Evolutionary conservation across 2,329 filamentous ascomycete species (phyloP), one percentile per base, ranked within the genome.

Genomic region (Spiromastix sp.): DNA sequence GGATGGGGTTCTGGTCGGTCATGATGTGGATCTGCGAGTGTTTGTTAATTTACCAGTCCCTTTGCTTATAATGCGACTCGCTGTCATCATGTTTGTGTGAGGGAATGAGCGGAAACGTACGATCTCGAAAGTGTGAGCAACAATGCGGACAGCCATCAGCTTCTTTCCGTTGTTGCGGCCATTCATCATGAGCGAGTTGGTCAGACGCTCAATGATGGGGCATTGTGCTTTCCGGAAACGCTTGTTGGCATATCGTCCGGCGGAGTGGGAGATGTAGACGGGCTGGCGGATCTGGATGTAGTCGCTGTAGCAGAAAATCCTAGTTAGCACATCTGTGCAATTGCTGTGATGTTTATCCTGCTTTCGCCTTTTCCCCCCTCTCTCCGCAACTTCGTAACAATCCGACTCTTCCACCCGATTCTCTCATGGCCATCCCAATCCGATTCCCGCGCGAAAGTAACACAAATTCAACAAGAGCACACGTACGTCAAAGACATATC

Each of bases 91-190:
- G n/a, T n/a, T n/a, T n/a, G 18, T 3, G 25, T 8, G 17, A 9
- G 25, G 20, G 11, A 3, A 15, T 4, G 10, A 15, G 39, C 40
- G 34, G 35, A 33, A 48, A 82, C 85, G 68, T 81, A 95, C 89
- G 67, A 98, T 98, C 78, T 98, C 93, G 72, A 98, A 98, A 59
- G 89, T 71, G 77, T 98, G 91, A 56, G 87, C 87, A 60, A 98
- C 87, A 57, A 98, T 98, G 72, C 91, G 86, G 68, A 96, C 89
- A 64, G 91, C 93, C 87, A 93, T 95, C 65, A 96, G 81, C 85
- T 98, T 98, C 84, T 98, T 98, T 72, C 91, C 91, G 84, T 95
- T 98, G 85, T 98, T 98, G 73, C 91, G 91, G 71, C 91, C 91
- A 81, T 98, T 94, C 89, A 96, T 96, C 93, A 98, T 98, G 67